A percentile compares a stretch with the other conserved stretches of the same genome.
Conservation (phyloP, 2,329 filamentous ascomycete species). For the Biscogniauxia marginata region DNA sequence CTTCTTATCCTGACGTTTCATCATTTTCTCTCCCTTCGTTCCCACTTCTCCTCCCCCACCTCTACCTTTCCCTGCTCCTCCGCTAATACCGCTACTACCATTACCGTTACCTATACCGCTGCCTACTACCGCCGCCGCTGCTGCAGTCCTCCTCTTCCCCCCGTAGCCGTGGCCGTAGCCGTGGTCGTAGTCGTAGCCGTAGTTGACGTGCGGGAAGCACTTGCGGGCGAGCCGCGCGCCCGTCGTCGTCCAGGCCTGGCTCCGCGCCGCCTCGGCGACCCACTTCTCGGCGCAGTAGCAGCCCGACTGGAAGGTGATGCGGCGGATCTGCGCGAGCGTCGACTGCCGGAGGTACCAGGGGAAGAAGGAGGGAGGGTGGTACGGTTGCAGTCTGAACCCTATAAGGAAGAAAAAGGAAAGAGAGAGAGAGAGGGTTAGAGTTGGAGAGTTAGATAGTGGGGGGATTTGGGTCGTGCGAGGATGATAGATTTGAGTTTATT, state of each 20-base stretch:
- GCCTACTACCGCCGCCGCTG: neutral
- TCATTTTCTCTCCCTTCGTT: neutral
- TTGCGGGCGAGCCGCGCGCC: slow-evolving; percentile 9
- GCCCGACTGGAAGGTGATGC: slow-evolving; percentile 17
- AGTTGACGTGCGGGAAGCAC: slow-evolving; percentile 6
- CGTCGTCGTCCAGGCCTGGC: slow-evolving; percentile 9
- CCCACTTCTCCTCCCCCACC: neutral
- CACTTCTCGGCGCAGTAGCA: slow-evolving; percentile 14
- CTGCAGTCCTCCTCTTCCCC: too few relatives aligned
- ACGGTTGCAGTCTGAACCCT: neutral
- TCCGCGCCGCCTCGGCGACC: slow-evolving; percentile 1
- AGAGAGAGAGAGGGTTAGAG: neutral
- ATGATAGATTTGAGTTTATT: too few relatives aligned
- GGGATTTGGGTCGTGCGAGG: neutral
- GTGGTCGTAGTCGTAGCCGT: neutral
- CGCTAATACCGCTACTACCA: neutral
- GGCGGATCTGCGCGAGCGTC: slow-evolving; percentile 14
- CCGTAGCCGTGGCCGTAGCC: too few relatives aligned
- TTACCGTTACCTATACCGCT: too few relatives aligned
- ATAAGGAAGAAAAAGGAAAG: neutral
- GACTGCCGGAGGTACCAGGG: slow-evolving; percentile 21
- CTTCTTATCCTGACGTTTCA: neutral
- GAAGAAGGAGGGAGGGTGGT: slow-evolving; percentile 16
- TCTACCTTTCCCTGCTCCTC: neutral
- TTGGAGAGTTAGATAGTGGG: neutral